Evolutionary conservation across 805 yeast genomes (phyloP).

Genomic region (Candida germanica): DNA sequence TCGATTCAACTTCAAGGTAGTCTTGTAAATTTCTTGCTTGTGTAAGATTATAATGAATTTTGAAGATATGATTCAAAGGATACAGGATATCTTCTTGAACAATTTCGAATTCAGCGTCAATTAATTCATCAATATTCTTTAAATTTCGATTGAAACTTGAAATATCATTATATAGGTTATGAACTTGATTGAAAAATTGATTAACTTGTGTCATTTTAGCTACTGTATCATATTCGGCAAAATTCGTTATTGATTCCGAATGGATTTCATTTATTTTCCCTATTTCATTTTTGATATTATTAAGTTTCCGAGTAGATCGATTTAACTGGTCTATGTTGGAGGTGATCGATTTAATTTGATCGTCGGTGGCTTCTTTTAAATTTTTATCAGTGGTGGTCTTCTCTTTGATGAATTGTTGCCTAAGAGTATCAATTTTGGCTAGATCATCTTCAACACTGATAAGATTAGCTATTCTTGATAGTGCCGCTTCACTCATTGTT

Average conservation of each 20-base stretch:
- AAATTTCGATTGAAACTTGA: conserved; percentile 51
- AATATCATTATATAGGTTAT: conserved; percentile 61
- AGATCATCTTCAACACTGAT: conserved; percentile 51
- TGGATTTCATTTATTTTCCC: conserved; percentile 49
- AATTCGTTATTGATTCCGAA: conserved; percentile 54
- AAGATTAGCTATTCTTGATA: conserved; percentile 36
- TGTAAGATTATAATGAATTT: conserved; percentile 68
- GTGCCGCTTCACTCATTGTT: conserved; percentile 40
- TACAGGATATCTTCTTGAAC: conserved; percentile 31
- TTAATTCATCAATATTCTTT: conserved; percentile 47
- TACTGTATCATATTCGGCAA: conserved; percentile 66
- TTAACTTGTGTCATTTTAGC: conserved; percentile 64
- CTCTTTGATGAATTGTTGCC: conserved; percentile 61
- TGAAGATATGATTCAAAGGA: conserved; percentile 53
- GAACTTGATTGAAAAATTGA: conserved; percentile 69
- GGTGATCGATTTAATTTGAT: conserved; percentile 56
- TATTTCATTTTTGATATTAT: conserved; percentile 37
- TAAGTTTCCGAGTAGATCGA: conserved; percentile 36
- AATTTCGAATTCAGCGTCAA: conserved; percentile 45
- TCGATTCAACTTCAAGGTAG: conserved; percentile 57
- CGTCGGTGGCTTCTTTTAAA: conserved; percentile 64
- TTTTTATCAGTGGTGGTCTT: conserved; percentile 74
- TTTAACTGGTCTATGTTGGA: conserved; percentile 51
- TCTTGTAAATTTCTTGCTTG: conserved; percentile 77
- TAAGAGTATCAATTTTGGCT: conserved; percentile 49